A percentile compares a stretch with the other conserved stretches of the same genome.
Conservation (phyloP, 192 early-diverging fungal species). For the Funneliformis geosporum region DNA sequence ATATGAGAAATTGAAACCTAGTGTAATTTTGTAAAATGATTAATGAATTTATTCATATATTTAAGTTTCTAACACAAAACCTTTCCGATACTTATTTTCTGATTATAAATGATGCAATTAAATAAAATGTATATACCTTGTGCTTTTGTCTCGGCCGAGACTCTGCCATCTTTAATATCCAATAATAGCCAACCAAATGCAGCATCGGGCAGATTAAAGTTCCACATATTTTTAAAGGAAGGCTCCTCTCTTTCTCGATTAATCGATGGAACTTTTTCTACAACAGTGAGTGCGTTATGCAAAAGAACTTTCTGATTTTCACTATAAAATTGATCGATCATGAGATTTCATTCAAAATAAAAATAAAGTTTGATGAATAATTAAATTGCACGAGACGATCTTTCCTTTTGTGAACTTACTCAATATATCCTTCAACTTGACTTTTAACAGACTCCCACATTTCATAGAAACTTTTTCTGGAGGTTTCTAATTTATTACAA, state of each 20-base stretch:
- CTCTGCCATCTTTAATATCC: slow-evolving; percentile 51
- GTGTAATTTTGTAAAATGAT: not conserved
- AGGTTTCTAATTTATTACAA: slow-evolving; percentile 49
- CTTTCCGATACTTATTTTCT: not conserved
- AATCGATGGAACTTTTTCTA: slow-evolving; percentile 53
- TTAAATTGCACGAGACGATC: not conserved
- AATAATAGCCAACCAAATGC: slow-evolving; percentile 56
- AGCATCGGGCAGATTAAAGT: slow-evolving; percentile 63
- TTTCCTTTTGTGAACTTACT: slow-evolving; percentile 41
- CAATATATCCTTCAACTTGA: slow-evolving; percentile 54
- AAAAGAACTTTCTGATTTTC: slow-evolving; percentile 50
- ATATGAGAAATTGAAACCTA: slow-evolving; percentile 61
- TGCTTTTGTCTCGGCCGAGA: slow-evolving; percentile 56
- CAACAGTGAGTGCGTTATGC: slow-evolving; percentile 53
- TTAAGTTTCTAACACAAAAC: not conserved
- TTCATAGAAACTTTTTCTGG: slow-evolving; percentile 53
- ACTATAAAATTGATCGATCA: slow-evolving; percentile 34
- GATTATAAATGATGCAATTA: not conserved
- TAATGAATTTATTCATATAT: not conserved
- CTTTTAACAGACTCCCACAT: slow-evolving; percentile 57
- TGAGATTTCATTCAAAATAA: not conserved
- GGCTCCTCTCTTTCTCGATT: slow-evolving; percentile 56
- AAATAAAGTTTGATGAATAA: not conserved
- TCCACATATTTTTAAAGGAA: slow-evolving; percentile 65
- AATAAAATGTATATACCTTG: slow-evolving; percentile 40